Percentiles rank a stretch among this genome's conserved stretches.
These are phyloP conservation scores for Sarocladium strictum DNA, from an alignment of 2,329 filamentous ascomycete species.

Conservation along the genomic window DNA sequence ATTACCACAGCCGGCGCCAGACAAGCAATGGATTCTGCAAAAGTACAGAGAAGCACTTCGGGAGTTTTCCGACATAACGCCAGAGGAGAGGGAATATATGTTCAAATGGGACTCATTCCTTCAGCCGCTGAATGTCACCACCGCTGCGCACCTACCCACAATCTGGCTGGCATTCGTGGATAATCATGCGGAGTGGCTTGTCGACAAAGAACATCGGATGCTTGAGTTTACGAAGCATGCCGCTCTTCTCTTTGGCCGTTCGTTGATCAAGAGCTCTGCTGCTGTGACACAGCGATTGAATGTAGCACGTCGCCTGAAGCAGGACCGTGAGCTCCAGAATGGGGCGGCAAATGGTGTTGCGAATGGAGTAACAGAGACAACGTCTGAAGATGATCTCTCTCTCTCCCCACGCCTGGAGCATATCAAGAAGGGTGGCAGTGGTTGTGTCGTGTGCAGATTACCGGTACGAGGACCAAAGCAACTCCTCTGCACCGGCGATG, in stretches of 20 bases:
- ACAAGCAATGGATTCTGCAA: slow-evolving; percentile 50
- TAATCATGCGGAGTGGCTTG: slow-evolving; percentile 47
- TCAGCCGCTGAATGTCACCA: slow-evolving; percentile 43
- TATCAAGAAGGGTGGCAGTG: slow-evolving; percentile 35
- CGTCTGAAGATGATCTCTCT: neutral
- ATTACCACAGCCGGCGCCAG: slow-evolving; percentile 36
- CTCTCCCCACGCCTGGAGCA: slow-evolving; percentile 26
- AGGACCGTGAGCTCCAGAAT: neutral
- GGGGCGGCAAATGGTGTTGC: neutral
- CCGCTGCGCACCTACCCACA: slow-evolving; percentile 44
- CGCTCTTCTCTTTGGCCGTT: neutral
- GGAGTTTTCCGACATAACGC: slow-evolving; percentile 50
- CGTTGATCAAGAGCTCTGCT: slow-evolving; percentile 4
- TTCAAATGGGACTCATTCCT: slow-evolving; percentile 53
- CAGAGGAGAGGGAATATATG: slow-evolving; percentile 52
- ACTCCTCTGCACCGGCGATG: slow-evolving; percentile 45
- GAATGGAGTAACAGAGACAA: slow-evolving; percentile 5
- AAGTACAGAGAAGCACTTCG: slow-evolving; percentile 53
- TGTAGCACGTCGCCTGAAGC: neutral
- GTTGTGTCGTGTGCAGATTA: slow-evolving; percentile 42
- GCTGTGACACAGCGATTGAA: neutral
- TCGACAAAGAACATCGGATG: slow-evolving; percentile 38
- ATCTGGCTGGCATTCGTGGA: slow-evolving; percentile 47
- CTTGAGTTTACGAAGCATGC: slow-evolving; percentile 49
- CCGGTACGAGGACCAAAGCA: slow-evolving; percentile 41